These are phyloP conservation scores for Thyridium curvatum DNA, from an alignment of 2,329 filamentous ascomycete species.

Conservation along the genomic window DNA sequence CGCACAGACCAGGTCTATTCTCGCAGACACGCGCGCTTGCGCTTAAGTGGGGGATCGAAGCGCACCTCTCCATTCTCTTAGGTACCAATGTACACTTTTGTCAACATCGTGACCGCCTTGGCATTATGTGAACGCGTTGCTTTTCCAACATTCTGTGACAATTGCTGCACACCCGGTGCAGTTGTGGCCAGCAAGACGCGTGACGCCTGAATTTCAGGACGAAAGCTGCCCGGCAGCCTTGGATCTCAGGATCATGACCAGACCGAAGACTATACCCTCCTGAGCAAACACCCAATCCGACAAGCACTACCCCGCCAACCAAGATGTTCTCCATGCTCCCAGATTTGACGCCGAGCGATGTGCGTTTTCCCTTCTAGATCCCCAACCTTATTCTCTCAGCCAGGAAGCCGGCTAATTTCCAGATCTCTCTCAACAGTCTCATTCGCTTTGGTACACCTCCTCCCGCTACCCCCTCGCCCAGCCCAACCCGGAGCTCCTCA, in stretches of 20 bases:
- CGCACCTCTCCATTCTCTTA: too few relatives aligned
- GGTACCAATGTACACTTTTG: too few relatives aligned
- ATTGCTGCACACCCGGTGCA: background rate
- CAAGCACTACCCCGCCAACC: background rate
- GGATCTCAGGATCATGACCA: too few relatives aligned
- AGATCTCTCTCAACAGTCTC: slow-evolving; percentile 43
- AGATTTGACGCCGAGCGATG: slow-evolving; percentile 64
- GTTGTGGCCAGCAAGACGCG: background rate
- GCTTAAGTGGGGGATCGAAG: too few relatives aligned
- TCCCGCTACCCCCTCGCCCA: slow-evolving; percentile 40
- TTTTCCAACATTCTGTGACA: background rate
- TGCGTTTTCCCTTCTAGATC: slow-evolving; percentile 33
- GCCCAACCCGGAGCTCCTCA: slow-evolving; percentile 6
- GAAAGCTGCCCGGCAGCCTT: background rate
- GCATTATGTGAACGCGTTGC: background rate
- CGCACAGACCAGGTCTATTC: too few relatives aligned
- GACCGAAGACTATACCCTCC: background rate
- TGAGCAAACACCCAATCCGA: background rate
- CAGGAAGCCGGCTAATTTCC: slow-evolving; percentile 7
- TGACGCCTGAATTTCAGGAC: too few relatives aligned
- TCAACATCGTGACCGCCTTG: background rate
- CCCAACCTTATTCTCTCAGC: slow-evolving; percentile 1
- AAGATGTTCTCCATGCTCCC: slow-evolving; percentile 59
- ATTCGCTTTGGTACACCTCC: slow-evolving; percentile 68
- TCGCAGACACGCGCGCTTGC: too few relatives aligned